A percentile compares a stretch with the other conserved stretches of the same genome.
Conservation (phyloP, 2,329 filamentous ascomycete species). For the Fusarium succisae region DNA sequence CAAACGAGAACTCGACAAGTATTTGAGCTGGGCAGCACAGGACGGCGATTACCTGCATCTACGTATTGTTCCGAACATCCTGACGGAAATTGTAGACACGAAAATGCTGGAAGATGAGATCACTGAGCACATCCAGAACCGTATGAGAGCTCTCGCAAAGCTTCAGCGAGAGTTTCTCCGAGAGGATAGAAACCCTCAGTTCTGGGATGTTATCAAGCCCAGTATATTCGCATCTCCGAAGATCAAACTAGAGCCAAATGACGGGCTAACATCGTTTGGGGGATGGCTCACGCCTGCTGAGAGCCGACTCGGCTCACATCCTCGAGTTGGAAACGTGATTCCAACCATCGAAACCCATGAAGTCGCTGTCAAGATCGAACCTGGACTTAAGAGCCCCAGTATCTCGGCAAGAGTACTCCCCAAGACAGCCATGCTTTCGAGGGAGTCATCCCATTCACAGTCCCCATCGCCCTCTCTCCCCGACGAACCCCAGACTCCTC, state of each 20-base stretch:
- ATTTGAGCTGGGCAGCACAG: slow-evolving; percentile 53
- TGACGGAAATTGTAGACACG: slow-evolving; percentile 50
- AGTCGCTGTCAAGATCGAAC: slow-evolving; percentile 14
- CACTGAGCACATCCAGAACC: slow-evolving; percentile 47
- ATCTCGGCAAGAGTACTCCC: not conserved
- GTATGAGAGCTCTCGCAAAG: slow-evolving; percentile 49
- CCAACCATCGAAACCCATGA: not conserved
- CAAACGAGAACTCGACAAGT: slow-evolving; percentile 48
- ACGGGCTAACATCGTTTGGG: not conserved
- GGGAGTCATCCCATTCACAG: not conserved
- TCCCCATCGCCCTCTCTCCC: not conserved
- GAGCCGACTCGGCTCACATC: not conserved
- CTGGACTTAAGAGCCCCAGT: slow-evolving; percentile 12
- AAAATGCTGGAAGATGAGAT: slow-evolving; percentile 43
- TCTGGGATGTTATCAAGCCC: slow-evolving; percentile 46
- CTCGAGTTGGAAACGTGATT: slow-evolving; percentile 21
- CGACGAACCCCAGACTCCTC: slow-evolving; percentile 6
- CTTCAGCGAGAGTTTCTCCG: slow-evolving; percentile 50
- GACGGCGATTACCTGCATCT: slow-evolving; percentile 51
- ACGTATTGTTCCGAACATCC: slow-evolving; percentile 51
- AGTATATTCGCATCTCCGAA: slow-evolving; percentile 30
- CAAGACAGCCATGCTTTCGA: not conserved
- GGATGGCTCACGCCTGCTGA: slow-evolving; percentile 8
- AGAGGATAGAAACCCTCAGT: slow-evolving; percentile 40
- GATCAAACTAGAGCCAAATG: slow-evolving; percentile 34